Base-by-base conservation (phyloP, 2,329 filamentous ascomycete species). In the Colletotrichum filicis region DNA sequence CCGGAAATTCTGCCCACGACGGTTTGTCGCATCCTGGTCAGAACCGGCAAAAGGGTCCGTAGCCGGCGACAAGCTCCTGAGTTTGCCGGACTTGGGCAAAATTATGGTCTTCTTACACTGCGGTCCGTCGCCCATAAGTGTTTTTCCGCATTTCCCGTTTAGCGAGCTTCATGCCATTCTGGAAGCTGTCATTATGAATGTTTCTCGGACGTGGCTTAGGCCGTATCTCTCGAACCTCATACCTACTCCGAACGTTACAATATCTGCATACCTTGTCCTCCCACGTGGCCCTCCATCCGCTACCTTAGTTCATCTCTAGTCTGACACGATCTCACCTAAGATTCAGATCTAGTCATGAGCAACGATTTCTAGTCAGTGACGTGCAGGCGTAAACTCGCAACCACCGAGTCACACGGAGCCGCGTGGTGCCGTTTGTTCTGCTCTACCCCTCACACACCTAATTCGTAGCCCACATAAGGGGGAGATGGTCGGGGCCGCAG, bases 401-500 rank as follows among this genome's bases (percentile, higher is more conserved):
- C 68, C 55, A 60, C 26, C 49, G 63, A 74, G 28, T 61, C 22
- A 53, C 35, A 62, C 28, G n/a, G 8, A 59, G 37, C 52, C 32
- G 56, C 46, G 46, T 62, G 46, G 16, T 19, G 7, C 4, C 11
- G 19, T 68, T 22, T 8, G 30, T 28, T 61, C 32, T 55, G 26
- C 37, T 42, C 37, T 30, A 57, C 52, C 63, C 35, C 55, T 28
- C 63, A 49, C 66, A 42, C 32, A 63, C 60, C 60, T 35, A 0
- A 35, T 4, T 12, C 11, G 11, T 35, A 35, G 32, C 62, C 73
- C 74, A 69, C 68, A 7, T 19, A 42, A 28, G 76, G 75, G 32
- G 77, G 74, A 42, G 24, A 61, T 63, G 64, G 63, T 75, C 74
- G 71, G 70, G 28, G 76, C 76, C 32, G 77, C 75, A 12, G 77